These are phyloP conservation scores for Mucor sp. DNA, from an alignment of 371 early-diverging fungal species.

Conservation along the genomic window DNA sequence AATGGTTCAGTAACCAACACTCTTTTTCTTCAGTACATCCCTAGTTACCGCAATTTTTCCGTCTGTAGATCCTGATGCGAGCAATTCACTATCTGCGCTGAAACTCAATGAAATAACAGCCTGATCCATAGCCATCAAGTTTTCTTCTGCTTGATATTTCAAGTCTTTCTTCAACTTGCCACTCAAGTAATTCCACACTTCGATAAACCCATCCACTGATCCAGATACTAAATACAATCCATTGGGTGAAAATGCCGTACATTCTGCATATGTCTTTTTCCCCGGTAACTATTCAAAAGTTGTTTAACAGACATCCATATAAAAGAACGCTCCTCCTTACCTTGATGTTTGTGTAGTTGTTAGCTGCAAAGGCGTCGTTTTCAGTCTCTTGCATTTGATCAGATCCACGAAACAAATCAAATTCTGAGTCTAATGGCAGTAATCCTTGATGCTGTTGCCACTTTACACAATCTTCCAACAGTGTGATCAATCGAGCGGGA, in stretches of 20 bases:
- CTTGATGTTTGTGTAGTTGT: slow-evolving; percentile 74
- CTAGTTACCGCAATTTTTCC: slow-evolving; percentile 78
- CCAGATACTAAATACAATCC: slow-evolving; percentile 89
- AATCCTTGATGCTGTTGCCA: slow-evolving; percentile 88
- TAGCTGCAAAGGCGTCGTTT: slow-evolving; percentile 71
- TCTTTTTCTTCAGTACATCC: neutral
- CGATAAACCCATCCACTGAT: slow-evolving; percentile 91
- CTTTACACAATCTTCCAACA: slow-evolving; percentile 84
- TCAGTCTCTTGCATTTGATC: slow-evolving; percentile 61
- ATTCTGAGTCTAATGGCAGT: slow-evolving; percentile 65
- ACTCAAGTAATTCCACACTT: slow-evolving; percentile 91
- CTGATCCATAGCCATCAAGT: slow-evolving; percentile 92
- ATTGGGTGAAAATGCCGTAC: slow-evolving; percentile 81
- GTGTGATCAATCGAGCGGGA: slow-evolving; percentile 77
- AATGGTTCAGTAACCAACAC: slow-evolving; percentile 13
- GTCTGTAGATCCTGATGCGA: slow-evolving; percentile 87
- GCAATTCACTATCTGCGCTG: slow-evolving; percentile 73
- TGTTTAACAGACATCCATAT: neutral
- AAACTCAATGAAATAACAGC: slow-evolving; percentile 81
- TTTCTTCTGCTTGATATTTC: slow-evolving; percentile 90
- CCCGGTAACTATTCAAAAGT: slow-evolving; percentile 69
- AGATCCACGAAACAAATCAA: slow-evolving; percentile 79
- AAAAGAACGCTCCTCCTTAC: slow-evolving; percentile 29
- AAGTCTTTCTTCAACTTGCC: slow-evolving; percentile 90
- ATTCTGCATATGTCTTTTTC: slow-evolving; percentile 84